Evolutionary conservation across 2,329 filamentous ascomycete genomes (phyloP), one percentile per base, ranked within the genome.

Genomic region (Periconia sp.): DNA sequence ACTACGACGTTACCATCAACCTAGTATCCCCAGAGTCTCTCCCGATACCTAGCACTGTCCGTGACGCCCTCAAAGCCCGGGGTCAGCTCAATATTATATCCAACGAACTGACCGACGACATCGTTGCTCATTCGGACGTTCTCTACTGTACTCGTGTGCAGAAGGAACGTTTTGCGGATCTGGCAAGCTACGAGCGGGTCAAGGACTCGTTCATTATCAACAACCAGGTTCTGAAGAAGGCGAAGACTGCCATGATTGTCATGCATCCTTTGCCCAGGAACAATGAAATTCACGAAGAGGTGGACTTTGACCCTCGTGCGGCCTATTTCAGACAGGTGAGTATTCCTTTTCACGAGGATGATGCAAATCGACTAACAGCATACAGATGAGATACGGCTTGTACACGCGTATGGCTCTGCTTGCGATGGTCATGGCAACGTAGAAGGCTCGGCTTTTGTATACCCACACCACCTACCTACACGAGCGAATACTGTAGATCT

Each of bases 251-350:
- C 69, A 97, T 96, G 87, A 85, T 96, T 59, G 90, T 99, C 60
- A 86, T 99, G 86, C 94, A 99, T 77, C 94, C 94, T 53, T 82
- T 99, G 69, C 94, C 94, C 41, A 85, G 94, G 69, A 97, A 97
- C 70, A 86, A 89, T 62, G 94, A 99, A 82, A 88, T 99, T 71
- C 86, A 87, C 33, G 91, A 95, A 77, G 94, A 99, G 80, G 92
- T 99, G 46, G 94, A 99, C 77, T 96, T 95, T 78, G 94, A 99
- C 79, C 91, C 95, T 73, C 82, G 94, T 65, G 94, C 94, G 54
- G 93, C 94, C 52, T 99, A 99, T 81, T 99, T 99, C 79, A 87
- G 94, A 89, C 94, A 99, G 89, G 93, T 96, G 79, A 86, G 90
- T 67, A 41, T 46, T n/a, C 33, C 27, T 37, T 30, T 10, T n/a